Conservation (phyloP, 2,329 filamentous ascomycete genomes). For the Trichoderma sp. region DNA sequence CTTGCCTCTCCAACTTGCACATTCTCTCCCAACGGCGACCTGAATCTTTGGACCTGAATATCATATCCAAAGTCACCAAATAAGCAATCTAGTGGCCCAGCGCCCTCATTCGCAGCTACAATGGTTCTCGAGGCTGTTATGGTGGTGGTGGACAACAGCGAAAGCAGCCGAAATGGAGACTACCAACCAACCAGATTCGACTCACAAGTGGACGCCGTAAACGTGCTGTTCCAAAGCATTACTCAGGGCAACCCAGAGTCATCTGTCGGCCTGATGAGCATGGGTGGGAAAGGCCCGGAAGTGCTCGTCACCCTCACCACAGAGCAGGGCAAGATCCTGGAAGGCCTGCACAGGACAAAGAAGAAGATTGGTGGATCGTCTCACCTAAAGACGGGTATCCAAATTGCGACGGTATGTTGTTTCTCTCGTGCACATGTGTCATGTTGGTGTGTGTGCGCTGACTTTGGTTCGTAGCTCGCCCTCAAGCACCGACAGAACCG, state of each 20-base stretch:
- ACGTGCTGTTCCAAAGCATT: constrained; percentile 92
- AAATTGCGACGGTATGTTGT: constrained; percentile 80
- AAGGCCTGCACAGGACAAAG: constrained; percentile 84
- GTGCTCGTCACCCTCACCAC: constrained; percentile 94
- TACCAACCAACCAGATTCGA: constrained; percentile 89
- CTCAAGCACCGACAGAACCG: constrained; percentile 98
- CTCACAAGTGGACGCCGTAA: constrained; percentile 92
- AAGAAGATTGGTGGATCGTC: constrained; percentile 86
- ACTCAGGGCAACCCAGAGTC: constrained; percentile 95
- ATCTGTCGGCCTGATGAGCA: constrained; percentile 96
- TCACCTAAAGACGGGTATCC: constrained; percentile 89
- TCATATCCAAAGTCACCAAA: not conserved
- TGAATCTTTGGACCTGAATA: not conserved
- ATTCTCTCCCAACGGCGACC: not conserved
- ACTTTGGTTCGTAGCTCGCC: constrained; percentile 64
- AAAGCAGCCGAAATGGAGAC: constrained; percentile 96
- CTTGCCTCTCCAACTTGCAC: not conserved
- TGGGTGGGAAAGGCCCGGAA: constrained; percentile 96
- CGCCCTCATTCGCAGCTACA: constrained; percentile 48
- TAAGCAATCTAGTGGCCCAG: not conserved
- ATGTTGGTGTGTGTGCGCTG: not conserved
- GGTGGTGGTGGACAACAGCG: constrained; percentile 99
- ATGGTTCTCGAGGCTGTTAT: constrained; percentile 99
- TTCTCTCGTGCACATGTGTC: not conserved
- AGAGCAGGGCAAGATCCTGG: constrained; percentile 92